Percentiles rank a stretch among this genome's conserved stretches.
phyloP scores from a whole-genome alignment of 495 filamentous ascomycete genomes.

The Penicillium subrubescens region DNA sequence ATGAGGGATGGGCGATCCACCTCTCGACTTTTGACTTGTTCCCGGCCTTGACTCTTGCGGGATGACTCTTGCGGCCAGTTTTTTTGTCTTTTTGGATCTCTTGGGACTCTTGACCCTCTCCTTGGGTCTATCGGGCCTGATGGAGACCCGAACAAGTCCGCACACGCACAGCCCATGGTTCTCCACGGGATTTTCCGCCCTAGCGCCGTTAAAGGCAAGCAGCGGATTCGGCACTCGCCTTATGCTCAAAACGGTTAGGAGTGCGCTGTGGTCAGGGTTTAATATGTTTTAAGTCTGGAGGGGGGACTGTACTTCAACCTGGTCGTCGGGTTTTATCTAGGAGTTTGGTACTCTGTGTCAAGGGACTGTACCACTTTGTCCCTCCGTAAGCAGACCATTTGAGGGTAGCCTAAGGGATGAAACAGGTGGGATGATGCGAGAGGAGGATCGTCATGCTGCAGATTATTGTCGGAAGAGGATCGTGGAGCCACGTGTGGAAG shows the following conservation, averaged over 20 bases:
- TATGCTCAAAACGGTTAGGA: neutral
- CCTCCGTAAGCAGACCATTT: neutral
- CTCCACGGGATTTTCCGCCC: constrained; percentile 14
- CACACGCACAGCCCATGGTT: constrained; percentile 11
- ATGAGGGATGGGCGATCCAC: neutral
- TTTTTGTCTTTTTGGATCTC: neutral
- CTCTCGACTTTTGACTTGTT: neutral
- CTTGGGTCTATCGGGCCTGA: neutral
- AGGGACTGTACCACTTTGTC: neutral
- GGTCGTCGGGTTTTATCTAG: neutral
- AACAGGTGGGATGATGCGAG: constrained; percentile 10
- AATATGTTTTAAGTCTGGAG: neutral
- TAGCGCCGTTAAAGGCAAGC: neutral
- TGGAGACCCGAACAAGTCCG: constrained; percentile 16
- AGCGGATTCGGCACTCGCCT: constrained; percentile 9
- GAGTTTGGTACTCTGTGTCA: neutral
- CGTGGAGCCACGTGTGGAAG: constrained; percentile 29
- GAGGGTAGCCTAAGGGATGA: neutral
- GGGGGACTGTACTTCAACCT: neutral
- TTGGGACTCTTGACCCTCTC: neutral
- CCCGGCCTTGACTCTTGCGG: neutral
- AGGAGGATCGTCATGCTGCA: constrained; percentile 9
- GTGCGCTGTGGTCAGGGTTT: neutral
- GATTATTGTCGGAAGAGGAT: constrained; percentile 8
- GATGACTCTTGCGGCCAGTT: neutral